Evolutionary conservation across 2,329 filamentous ascomycete species (phyloP).

Genomic region (Fusarium sp.): DNA sequence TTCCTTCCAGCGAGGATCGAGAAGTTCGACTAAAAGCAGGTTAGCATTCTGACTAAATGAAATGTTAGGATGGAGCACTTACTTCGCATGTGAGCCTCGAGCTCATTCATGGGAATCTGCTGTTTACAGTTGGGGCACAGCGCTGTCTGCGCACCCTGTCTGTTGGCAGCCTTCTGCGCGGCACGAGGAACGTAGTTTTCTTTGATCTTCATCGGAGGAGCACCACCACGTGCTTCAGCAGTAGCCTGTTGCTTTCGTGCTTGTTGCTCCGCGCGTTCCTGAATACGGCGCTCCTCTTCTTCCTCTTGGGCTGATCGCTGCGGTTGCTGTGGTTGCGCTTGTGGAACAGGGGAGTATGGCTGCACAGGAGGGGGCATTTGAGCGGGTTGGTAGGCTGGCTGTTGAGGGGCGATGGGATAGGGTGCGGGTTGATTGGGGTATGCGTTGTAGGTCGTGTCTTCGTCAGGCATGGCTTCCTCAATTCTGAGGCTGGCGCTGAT

Average conservation of each 20-base stretch:
- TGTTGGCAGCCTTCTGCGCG: slow-evolving; percentile 75
- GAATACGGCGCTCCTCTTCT: slow-evolving; percentile 71
- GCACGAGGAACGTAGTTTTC: slow-evolving; percentile 92
- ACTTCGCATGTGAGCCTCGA: slow-evolving; percentile 93
- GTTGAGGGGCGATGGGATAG: slow-evolving; percentile 55
- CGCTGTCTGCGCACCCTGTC: slow-evolving; percentile 71
- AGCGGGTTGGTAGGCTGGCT: slow-evolving; percentile 46
- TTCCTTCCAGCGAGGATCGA: slow-evolving; percentile 96
- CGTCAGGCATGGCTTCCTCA: slow-evolving; percentile 93
- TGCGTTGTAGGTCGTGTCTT: slow-evolving; percentile 68
- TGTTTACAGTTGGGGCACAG: slow-evolving; percentile 95
- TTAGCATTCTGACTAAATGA: slow-evolving; percentile 45
- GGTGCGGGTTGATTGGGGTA: slow-evolving; percentile 50
- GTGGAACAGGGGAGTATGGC: slow-evolving; percentile 35
- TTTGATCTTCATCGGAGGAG: slow-evolving; percentile 85
- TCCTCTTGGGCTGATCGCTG: slow-evolving; percentile 61
- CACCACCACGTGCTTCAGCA: slow-evolving; percentile 76
- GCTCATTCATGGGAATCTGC: slow-evolving; percentile 85
- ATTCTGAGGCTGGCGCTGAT: slow-evolving; percentile 85
- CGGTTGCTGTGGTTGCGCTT: slow-evolving; percentile 34
- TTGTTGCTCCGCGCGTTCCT: slow-evolving; percentile 69
- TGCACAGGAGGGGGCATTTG: slow-evolving; percentile 54
- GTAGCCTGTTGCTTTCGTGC: slow-evolving; percentile 78
- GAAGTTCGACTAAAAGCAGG: slow-evolving; percentile 76
- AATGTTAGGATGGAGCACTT: slow-evolving; percentile 44